Percentiles rank a stretch among this genome's conserved stretches.
Evolutionary conservation across 2,329 filamentous ascomycete species (phyloP).

Genomic region (Venturia nashicola): DNA sequence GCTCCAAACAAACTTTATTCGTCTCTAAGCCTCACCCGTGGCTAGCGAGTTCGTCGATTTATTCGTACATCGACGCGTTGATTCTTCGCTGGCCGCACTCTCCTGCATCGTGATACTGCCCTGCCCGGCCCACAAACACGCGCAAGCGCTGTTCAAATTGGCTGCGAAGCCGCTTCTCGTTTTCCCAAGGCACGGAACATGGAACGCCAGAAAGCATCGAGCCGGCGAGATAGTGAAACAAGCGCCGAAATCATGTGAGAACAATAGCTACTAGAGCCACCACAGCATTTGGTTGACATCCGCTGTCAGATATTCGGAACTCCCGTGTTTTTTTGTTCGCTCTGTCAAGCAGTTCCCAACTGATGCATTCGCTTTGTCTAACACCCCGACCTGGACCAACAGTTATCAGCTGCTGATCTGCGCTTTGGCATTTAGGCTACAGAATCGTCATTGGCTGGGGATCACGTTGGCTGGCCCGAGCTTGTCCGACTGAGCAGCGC

Average conservation of each 20-base stretch:
- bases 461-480: background rate
- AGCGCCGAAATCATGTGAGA: slow-evolving; percentile 3
- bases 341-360: background rate
- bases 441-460: background rate
- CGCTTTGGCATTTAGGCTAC: slow-evolving; percentile 1
- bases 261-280: background rate
- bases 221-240: slow-evolving; percentile 3
- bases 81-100: slow-evolving; percentile 1
- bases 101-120: background rate
- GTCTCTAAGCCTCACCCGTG: background rate
- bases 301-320: background rate
- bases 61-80: background rate
- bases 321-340: background rate
- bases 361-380: background rate
- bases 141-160: background rate
- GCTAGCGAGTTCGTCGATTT: slow-evolving; percentile 2
- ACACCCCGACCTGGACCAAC: background rate
- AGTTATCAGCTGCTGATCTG: background rate
- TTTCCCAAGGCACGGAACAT: background rate
- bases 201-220: background rate
- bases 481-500: background rate
- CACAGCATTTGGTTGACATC: background rate
- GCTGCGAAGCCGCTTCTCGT: background rate
- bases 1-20: background rate
- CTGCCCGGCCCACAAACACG: background rate